Conservation (phyloP, 106 monocot species). For the Dendrobium huoshanense region DNA sequence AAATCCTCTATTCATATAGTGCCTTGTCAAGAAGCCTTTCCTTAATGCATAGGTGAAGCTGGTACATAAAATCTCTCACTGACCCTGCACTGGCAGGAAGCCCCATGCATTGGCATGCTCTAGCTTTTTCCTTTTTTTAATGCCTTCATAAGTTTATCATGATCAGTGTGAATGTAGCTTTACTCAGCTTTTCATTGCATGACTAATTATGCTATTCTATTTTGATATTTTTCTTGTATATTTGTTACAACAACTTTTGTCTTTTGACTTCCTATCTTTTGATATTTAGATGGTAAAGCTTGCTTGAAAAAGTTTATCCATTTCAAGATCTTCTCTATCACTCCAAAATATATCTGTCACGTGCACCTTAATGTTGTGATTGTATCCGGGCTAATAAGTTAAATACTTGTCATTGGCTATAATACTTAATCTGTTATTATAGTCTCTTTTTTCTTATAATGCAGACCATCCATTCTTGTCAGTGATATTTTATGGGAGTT, state of each 20-base stretch:
- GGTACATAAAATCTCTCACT: background rate
- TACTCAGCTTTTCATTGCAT: too few species aligned
- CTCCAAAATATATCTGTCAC: background rate
- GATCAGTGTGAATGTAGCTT: background rate
- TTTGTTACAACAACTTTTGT: background rate
- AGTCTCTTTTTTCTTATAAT: conserved; percentile 2
- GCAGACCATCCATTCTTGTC: conserved; percentile 81
- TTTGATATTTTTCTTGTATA: background rate
- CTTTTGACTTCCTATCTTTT: background rate
- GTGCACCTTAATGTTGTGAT: background rate
- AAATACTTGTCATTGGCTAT: background rate
- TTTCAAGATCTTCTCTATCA: background rate
- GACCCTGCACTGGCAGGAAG: background rate
- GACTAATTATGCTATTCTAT: background rate
- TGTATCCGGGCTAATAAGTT: background rate
- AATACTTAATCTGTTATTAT: background rate
- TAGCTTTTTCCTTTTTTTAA: background rate
- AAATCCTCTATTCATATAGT: background rate
- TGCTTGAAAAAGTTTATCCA: background rate
- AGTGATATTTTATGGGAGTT: conserved; percentile 76
- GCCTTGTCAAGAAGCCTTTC: background rate
- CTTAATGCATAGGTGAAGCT: background rate
- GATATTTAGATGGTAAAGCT: background rate
- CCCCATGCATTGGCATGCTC: background rate
- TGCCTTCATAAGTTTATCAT: background rate